phyloP scores from a whole-genome alignment of 176 grass and related monocot species.

The Pontederia paniculata region DNA sequence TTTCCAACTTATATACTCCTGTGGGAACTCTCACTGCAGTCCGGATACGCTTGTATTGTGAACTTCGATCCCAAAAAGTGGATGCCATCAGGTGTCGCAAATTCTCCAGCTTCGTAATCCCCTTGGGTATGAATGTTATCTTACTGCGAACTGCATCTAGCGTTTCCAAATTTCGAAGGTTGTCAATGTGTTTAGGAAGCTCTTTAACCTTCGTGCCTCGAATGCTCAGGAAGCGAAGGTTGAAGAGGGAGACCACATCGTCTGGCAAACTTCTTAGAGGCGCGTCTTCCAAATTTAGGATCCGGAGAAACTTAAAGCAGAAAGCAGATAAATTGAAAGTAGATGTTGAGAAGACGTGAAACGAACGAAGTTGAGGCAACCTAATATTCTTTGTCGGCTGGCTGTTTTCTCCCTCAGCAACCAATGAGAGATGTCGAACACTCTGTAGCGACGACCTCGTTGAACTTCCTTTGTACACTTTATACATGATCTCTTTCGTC shows the following conservation, averaged over 20 bases:
- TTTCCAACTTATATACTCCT: too few species aligned
- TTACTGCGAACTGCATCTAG: too few species aligned
- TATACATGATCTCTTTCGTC: constrained; percentile 36
- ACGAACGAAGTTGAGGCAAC: too few species aligned
- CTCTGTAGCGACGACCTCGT: background rate
- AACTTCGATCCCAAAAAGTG: too few species aligned
- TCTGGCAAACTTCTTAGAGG: constrained; percentile 10
- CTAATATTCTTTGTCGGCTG: background rate
- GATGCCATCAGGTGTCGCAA: too few species aligned
- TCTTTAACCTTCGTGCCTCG: constrained; percentile 26
- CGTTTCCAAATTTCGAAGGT: constrained; percentile 23
- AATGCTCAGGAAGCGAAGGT: constrained; percentile 24
- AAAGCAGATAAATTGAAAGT: background rate
- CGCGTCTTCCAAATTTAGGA: constrained; percentile 23
- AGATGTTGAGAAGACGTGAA: constrained; percentile 1
- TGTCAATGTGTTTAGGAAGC: constrained; percentile 18
- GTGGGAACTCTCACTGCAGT: too few species aligned
- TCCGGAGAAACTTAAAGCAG: constrained; percentile 18
- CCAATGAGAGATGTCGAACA: constrained; percentile 5
- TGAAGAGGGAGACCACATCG: constrained; percentile 12
- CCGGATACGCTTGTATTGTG: too few species aligned
- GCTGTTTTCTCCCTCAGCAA: background rate
- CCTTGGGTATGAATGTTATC: too few species aligned
- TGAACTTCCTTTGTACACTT: constrained; percentile 1
- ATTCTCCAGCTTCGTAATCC: too few species aligned